Base-by-base conservation (phyloP, 1,284 basidiomycete species). In the Pseudozyma hubeiensis region DNA sequence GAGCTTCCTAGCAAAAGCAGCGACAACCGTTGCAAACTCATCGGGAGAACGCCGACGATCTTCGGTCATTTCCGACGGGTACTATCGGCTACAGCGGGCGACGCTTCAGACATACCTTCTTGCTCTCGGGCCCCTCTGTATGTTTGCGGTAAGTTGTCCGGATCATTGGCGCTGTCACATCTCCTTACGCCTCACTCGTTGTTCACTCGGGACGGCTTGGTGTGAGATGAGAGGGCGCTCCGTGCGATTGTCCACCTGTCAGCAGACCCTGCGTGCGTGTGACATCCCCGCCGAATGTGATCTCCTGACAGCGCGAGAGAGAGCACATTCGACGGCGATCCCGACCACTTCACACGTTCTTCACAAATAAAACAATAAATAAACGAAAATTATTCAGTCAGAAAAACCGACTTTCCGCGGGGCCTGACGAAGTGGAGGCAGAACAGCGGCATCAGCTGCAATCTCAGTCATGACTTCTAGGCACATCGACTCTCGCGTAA, bases 401-500 rank as follows among this genome's bases (percentile, higher is more conserved):
- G 24, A 24, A 24, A 24, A 24, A 24, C 9, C 35, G 4, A 2
- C 40, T 41, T 10, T 7, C n/a, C 16, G 10, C n/a, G 40, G 10
- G 48, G 49, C 62, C 48, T 56, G 31, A 64, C 40, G 41, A 53
- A 43, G 50, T 58, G 61, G 54, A 64, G 48, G 53, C n/a, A 16
- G 39, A 31, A 17, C 8, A 10, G 5, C 19, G 4, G 8, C 9
- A 37, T 37, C 14, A 24, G 1, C 24, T 24, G 24, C 35, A 41
- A n/a, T 34, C 43, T 54, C 43, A 46, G 53, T 54, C 53, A 53
- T 29, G 47, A 11, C 44, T 34, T 33, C 29, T 30, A 24, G 24
- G 24, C 24, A 24, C 53, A 68, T 68, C 59, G 65, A 68, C 40
- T 10, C 39, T 24, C 51, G 64, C 59, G 57, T 56, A 24, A 14